These are phyloP conservation scores for Bifiguratus adelaidae DNA, from an alignment of 192 early-diverging fungal species.

Conservation along the genomic window DNA sequence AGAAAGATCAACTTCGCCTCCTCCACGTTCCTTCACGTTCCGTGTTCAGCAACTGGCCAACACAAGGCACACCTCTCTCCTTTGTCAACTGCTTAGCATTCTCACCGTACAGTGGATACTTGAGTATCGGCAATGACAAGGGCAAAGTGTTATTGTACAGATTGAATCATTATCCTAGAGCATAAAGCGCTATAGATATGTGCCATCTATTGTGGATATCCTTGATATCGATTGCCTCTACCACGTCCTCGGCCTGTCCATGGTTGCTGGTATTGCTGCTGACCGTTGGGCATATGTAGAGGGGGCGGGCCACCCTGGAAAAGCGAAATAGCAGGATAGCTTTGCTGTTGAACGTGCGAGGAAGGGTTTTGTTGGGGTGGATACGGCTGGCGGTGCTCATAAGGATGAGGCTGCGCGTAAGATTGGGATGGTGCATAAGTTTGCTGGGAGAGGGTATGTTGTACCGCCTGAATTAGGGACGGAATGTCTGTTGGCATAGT, in stretches of 20 bases:
- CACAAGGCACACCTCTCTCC: slow-evolving; percentile 63
- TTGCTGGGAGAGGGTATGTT: slow-evolving; percentile 17
- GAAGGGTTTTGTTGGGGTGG: too few species aligned
- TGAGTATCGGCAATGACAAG: slow-evolving; percentile 85
- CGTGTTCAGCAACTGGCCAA: slow-evolving; percentile 96
- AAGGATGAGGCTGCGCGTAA: slow-evolving; percentile 2
- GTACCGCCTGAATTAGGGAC: slow-evolving; percentile 8
- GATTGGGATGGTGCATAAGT: slow-evolving; percentile 8
- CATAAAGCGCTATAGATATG: too few species aligned
- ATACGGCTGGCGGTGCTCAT: not conserved
- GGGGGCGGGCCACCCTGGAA: not conserved
- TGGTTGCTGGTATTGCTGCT: too few species aligned
- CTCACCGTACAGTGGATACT: slow-evolving; percentile 85
- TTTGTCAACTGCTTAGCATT: slow-evolving; percentile 72
- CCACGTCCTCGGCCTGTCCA: too few species aligned
- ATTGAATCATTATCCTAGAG: slow-evolving; percentile 48
- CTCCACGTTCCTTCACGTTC: slow-evolving; percentile 71
- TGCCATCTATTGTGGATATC: too few species aligned
- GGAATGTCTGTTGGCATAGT: not conserved
- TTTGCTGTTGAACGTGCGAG: too few species aligned
- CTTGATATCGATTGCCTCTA: too few species aligned
- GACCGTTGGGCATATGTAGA: too few species aligned
- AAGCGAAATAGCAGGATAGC: too few species aligned
- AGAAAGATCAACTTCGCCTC: slow-evolving; percentile 71
- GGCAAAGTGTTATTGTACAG: slow-evolving; percentile 85